Percentiles rank a stretch among this genome's conserved stretches.
Evolutionary conservation across 805 yeast species (phyloP).

Genomic region (Brettanomyces custersianus): DNA sequence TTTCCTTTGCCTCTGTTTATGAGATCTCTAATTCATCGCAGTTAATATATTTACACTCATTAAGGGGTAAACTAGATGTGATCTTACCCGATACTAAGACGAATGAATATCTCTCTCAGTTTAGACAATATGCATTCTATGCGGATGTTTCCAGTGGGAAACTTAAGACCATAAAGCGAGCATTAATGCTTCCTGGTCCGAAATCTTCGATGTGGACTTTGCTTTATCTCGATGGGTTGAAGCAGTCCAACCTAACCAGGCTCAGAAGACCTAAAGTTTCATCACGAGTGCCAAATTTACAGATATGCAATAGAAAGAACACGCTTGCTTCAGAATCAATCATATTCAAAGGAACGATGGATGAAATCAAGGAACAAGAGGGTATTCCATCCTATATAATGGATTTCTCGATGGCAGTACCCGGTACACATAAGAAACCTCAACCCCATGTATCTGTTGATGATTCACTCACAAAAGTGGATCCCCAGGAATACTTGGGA

Average conservation of each 20-base stretch:
- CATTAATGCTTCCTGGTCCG: too few relatives aligned
- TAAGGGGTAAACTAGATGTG: too few relatives aligned
- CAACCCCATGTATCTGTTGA: constrained; percentile 5
- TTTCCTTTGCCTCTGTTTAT: background rate
- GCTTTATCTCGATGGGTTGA: background rate
- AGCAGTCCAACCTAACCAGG: background rate
- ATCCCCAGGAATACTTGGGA: constrained; percentile 20
- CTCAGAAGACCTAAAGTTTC: too few relatives aligned
- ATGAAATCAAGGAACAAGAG: too few relatives aligned
- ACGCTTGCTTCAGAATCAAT: background rate
- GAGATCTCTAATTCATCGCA: background rate
- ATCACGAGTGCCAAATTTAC: too few relatives aligned
- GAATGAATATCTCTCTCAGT: too few relatives aligned
- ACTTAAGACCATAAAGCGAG: too few relatives aligned
- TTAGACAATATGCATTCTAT: too few relatives aligned
- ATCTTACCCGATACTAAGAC: too few relatives aligned
- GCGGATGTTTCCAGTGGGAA: too few relatives aligned
- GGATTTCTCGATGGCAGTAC: constrained; percentile 1
- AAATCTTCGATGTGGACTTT: background rate
- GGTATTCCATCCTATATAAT: background rate
- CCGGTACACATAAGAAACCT: background rate
- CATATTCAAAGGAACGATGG: too few relatives aligned
- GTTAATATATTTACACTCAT: background rate
- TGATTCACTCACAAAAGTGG: constrained; percentile 10
- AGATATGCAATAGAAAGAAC: background rate